Percentiles rank a stretch among this genome's conserved stretches.
Evolutionary conservation across 2,329 filamentous ascomycete genomes (phyloP).

Genomic region (Trichoderma guizhouense): DNA sequence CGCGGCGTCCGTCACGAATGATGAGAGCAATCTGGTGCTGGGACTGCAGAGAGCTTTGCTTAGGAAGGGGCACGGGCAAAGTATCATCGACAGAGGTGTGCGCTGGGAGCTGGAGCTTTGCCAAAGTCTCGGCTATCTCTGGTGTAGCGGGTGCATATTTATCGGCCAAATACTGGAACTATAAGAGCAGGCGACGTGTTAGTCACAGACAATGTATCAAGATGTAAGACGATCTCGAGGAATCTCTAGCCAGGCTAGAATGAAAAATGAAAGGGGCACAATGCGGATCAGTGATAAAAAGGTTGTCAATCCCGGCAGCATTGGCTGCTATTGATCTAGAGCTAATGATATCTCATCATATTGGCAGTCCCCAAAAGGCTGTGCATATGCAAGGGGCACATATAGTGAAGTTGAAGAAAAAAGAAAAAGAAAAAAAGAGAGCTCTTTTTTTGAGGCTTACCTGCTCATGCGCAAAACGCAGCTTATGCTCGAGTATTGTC

Average conservation of each 20-base stretch:
- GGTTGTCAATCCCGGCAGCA: slow-evolving; percentile 57
- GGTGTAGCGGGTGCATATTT: slow-evolving; percentile 64
- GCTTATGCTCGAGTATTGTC: slow-evolving; percentile 63
- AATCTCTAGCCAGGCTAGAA: slow-evolving; percentile 9
- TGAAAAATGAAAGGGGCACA: slow-evolving; percentile 23
- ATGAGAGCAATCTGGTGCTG: slow-evolving; percentile 58
- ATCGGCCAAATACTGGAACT: slow-evolving; percentile 65
- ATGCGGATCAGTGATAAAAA: slow-evolving; percentile 27
- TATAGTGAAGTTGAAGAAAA: slow-evolving; percentile 3
- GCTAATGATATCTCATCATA: slow-evolving; percentile 58
- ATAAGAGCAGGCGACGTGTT: slow-evolving; percentile 15
- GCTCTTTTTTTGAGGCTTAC: slow-evolving; percentile 42
- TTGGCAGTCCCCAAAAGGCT: slow-evolving; percentile 23
- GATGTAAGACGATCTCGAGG: background rate
- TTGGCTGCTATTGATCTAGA: slow-evolving; percentile 76
- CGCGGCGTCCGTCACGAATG: slow-evolving; percentile 61
- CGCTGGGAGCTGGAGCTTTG: slow-evolving; percentile 63
- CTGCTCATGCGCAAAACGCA: slow-evolving; percentile 64
- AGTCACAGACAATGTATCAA: background rate
- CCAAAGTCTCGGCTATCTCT: slow-evolving; percentile 64
- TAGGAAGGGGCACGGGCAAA: slow-evolving; percentile 53
- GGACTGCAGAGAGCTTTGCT: slow-evolving; percentile 39
- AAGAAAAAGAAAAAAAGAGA: slow-evolving; percentile 12
- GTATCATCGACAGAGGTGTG: slow-evolving; percentile 47
- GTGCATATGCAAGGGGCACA: background rate